Conservation (phyloP, 768 basidiomycete species). For the Russula brevipes region DNA sequence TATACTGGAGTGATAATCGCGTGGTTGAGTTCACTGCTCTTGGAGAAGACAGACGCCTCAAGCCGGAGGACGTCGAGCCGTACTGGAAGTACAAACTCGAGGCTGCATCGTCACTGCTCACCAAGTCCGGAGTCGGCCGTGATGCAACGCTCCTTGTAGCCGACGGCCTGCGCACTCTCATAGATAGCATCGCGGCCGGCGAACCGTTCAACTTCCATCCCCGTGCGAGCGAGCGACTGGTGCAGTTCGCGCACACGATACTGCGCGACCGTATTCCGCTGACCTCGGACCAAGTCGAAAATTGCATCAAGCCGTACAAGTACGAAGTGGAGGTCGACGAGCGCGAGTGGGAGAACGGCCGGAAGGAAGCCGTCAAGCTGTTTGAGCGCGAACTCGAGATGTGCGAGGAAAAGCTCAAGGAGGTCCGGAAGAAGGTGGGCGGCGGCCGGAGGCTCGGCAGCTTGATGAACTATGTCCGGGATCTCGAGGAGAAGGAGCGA, state of each 20-base stretch:
- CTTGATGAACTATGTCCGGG: constrained; percentile 75
- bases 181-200: constrained; percentile 80
- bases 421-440: constrained; percentile 84
- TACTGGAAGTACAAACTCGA: constrained; percentile 98
- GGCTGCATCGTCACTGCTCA: constrained; percentile 86
- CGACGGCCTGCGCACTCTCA: constrained; percentile 83
- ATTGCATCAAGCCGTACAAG: constrained; percentile 99
- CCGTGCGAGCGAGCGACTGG: constrained; percentile 78
- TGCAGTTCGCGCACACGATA: constrained; percentile 90
- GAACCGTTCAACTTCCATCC: constrained; percentile 95
- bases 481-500: constrained; percentile 70
- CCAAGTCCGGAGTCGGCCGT: constrained; percentile 92
- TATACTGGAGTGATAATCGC: constrained; percentile 95
- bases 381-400: constrained; percentile 79
- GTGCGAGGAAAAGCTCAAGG: constrained; percentile 83
- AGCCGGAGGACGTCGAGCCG: constrained; percentile 71
- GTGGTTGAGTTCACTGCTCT: constrained; percentile 67
- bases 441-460: constrained; percentile 73
- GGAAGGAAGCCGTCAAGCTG: constrained; percentile 66
- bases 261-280: constrained; percentile 87
- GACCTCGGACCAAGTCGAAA: constrained; percentile 98
- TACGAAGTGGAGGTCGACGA: constrained; percentile 95
- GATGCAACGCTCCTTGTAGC: constrained; percentile 93
- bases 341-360: constrained; percentile 86
- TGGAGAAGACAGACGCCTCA: constrained; percentile 62